Evolutionary conservation across 1,284 basidiomycete genomes (phyloP).

Genomic region (Ustilago trichophora): DNA sequence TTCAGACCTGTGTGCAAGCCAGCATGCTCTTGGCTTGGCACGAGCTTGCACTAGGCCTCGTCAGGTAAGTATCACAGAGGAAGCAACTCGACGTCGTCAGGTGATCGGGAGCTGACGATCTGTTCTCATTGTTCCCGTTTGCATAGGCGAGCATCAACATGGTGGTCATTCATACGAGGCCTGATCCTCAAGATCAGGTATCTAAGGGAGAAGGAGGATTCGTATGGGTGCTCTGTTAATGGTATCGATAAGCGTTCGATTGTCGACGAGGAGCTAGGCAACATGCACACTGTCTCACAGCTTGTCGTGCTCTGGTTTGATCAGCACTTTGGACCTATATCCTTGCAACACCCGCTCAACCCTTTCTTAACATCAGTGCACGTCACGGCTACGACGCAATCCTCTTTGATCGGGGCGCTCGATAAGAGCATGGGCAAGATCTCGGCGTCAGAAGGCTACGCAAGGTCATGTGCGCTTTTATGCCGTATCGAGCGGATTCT

Average conservation of each 20-base stretch:
- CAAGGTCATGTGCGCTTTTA: background rate
- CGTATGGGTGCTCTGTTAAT: constrained; percentile 13
- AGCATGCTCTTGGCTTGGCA: constrained; percentile 44
- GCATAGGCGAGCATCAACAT: constrained; percentile 21
- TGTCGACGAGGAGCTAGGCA: constrained; percentile 15
- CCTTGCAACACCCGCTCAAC: background rate
- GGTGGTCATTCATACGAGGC: constrained; percentile 14
- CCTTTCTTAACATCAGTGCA: background rate
- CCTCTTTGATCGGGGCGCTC: constrained; percentile 11
- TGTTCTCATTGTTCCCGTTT: background rate
- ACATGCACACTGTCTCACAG: constrained; percentile 23
- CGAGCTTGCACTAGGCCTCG: constrained; percentile 16
- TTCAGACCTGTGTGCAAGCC: constrained; percentile 15
- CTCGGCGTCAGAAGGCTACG: background rate
- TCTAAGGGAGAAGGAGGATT: constrained; percentile 1
- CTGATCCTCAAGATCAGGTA: constrained; percentile 5
- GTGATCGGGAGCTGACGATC: no score
- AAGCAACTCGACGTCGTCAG: no score
- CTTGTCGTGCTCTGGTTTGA: constrained; percentile 29
- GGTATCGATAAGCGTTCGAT: constrained; percentile 15
- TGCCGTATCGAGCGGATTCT: constrained; percentile 6
- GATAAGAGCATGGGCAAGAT: constrained; percentile 24
- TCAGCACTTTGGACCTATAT: background rate
- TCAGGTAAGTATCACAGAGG: constrained; percentile 18
- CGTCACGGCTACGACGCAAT: background rate